phyloP scores from a whole-genome alignment of 1,284 basidiomycete species.

The Boletus sp. region DNA sequence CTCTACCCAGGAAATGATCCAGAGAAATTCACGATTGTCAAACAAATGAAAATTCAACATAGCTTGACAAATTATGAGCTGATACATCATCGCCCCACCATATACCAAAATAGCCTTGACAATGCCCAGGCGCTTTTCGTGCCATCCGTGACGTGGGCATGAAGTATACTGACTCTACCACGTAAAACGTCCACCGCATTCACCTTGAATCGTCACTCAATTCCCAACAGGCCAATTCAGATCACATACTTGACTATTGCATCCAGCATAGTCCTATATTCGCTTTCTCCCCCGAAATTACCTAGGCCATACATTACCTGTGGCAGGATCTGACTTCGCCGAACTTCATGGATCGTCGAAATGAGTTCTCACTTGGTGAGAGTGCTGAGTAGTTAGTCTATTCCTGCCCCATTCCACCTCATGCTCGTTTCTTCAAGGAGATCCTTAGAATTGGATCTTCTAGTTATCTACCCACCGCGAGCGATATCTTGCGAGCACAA shows the following conservation, averaged over 20 bases:
- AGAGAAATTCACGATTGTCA: not conserved
- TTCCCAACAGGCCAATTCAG: not conserved
- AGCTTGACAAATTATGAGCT: conserved; percentile 5
- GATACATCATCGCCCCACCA: not conserved
- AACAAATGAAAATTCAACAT: conserved; percentile 9
- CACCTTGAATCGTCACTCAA: not conserved
- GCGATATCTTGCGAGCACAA: conserved; percentile 4
- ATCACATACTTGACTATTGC: not conserved
- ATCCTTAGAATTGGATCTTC: conserved; percentile 5
- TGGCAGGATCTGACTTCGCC: conserved; percentile 7
- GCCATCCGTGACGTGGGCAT: conserved; percentile 1
- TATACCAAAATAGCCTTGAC: conserved; percentile 3
- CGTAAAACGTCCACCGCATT: not conserved
- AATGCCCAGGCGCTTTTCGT: conserved; percentile 1
- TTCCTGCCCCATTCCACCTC: not conserved
- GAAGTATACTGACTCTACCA: not conserved
- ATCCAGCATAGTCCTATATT: not conserved
- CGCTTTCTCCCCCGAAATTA: not conserved
- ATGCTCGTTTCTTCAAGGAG: conserved; percentile 2
- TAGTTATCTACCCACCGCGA: not conserved
- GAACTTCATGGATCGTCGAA: not conserved
- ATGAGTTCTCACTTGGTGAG: not conserved
- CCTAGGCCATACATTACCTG: not conserved
- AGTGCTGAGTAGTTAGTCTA: conserved; percentile 7
- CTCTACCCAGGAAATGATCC: conserved; percentile 2